These are phyloP conservation scores for Paecilomyces fulvus DNA, from an alignment of 2,329 filamentous ascomycete species.

Conservation along the genomic window DNA sequence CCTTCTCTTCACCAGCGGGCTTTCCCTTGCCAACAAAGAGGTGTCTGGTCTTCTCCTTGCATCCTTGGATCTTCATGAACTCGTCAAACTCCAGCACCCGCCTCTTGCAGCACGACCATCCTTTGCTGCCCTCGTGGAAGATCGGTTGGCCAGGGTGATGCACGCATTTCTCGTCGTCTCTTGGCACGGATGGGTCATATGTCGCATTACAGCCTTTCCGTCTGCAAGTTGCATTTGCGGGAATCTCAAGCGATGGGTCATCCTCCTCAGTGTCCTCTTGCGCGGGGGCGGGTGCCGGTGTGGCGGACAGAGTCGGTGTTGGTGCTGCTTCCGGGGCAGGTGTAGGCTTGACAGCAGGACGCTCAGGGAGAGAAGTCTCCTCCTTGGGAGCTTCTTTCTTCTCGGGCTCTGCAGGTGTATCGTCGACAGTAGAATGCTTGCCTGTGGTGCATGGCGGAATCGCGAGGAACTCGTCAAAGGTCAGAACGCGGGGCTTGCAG, in stretches of 20 bases:
- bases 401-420: slow-evolving; percentile 46
- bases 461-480: slow-evolving; percentile 93
- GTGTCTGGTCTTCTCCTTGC: slow-evolving; percentile 71
- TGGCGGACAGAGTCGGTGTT: slow-evolving; percentile 21
- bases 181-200: slow-evolving; percentile 51
- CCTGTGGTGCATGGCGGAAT: slow-evolving; percentile 91
- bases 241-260: slow-evolving; percentile 64
- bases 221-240: slow-evolving; percentile 66
- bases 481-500: slow-evolving; percentile 93
- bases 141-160: slow-evolving; percentile 86
- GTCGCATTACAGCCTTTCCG: slow-evolving; percentile 62
- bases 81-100: slow-evolving; percentile 94
- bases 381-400: slow-evolving; percentile 24
- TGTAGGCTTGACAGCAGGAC: slow-evolving; percentile 9
- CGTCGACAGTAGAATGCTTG: slow-evolving; percentile 82
- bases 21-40: slow-evolving; percentile 73
- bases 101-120: slow-evolving; percentile 93
- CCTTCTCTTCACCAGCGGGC: slow-evolving; percentile 60
- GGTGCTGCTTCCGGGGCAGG: slow-evolving; percentile 11
- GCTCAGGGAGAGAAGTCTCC: slow-evolving; percentile 10
- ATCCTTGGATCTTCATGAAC: slow-evolving; percentile 93
- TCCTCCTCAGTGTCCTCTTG: slow-evolving; percentile 76
- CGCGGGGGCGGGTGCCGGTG: slow-evolving; percentile 25
- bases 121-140: slow-evolving; percentile 97
- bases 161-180: slow-evolving; percentile 68